A percentile compares a stretch with the other conserved stretches of the same genome.
Conservation (phyloP, 177 flowering plant genomes). For the Vitis hybrid region DNA sequence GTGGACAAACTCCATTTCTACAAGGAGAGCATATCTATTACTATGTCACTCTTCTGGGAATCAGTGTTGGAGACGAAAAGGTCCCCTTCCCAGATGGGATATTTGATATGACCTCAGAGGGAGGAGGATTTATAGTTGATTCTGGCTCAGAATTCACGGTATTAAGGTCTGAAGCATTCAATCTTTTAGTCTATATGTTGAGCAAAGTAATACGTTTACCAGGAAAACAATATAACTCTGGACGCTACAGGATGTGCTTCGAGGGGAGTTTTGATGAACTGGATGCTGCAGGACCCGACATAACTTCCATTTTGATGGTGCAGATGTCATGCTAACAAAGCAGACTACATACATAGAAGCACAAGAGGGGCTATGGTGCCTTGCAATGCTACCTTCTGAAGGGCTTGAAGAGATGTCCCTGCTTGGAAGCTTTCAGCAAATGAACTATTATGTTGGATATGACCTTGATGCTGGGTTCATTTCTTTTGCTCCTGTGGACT, state of each 20-base stretch:
- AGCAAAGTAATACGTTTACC: not conserved
- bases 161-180: not conserved
- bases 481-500: too few relatives aligned
- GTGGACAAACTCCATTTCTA: not conserved
- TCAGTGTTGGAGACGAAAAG: not conserved
- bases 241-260: not conserved
- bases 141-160: not conserved
- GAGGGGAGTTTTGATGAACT: conserved; percentile 3
- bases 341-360: not conserved
- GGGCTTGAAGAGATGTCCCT: not conserved
- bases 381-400: not conserved
- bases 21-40: not conserved
- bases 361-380: not conserved
- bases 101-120: not conserved
- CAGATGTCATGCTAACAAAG: not conserved
- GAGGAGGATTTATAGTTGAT: not conserved
- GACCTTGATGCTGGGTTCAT: too few relatives aligned
- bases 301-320: not conserved
- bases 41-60: not conserved
- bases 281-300: not conserved
- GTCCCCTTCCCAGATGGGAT: not conserved
- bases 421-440: conserved; percentile 1
- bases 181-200: not conserved
- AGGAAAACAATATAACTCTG: not conserved
- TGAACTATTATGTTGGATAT: too few relatives aligned